Evolutionary conservation across 352 stramenopile genomes (phyloP), one percentile per base, ranked within the genome.

Genomic region (Pythium coloratum): DNA sequence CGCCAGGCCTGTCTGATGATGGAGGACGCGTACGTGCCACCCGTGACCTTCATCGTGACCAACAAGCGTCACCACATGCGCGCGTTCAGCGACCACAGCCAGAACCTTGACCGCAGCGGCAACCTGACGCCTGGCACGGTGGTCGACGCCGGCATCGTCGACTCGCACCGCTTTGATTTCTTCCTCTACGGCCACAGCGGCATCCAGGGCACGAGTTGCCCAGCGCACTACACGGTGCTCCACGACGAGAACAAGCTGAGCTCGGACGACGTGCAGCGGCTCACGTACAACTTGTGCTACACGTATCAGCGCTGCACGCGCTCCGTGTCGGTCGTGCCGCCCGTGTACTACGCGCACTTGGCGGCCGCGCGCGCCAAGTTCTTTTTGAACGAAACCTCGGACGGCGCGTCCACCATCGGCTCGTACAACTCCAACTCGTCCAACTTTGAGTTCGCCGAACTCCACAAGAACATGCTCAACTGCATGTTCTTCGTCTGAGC

Each of bases 21-120:
- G 26, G 71, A 84, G 36, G 26, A 46, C 10, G 71, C 76, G 18
- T 92, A 88, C 50, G 5, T 66, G 2, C 86, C 84, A 13, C 72
- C 63, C 0, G 84, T 92, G 42, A 92, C 86, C 16, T 95, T 91
- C 53, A 78, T 91, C 9, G 65, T 90, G 33, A 82, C 81, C 10
- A 84, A 86, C 65, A 92, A 94, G 67, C 75, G 82, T 46, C 81
- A 95, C 62, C 78, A 93, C 69, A 85, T 87, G 36, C 76, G 83
- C 1, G 59, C 76, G 5, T 93, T 90, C 46, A 63, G 58, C 6
- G 59, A 65, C 1, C 40, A 67, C 30, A 34, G 34, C 1, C 57
- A 55, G 16, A 61, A 76, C n/a, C 36, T 62, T 9, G 82, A 88
- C 55, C 69, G 73, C 28, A 83, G 69, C 28, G 77, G 80, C 62